phyloP scores from a whole-genome alignment of 345 rosid species.

The Euphorbia lathyris region DNA sequence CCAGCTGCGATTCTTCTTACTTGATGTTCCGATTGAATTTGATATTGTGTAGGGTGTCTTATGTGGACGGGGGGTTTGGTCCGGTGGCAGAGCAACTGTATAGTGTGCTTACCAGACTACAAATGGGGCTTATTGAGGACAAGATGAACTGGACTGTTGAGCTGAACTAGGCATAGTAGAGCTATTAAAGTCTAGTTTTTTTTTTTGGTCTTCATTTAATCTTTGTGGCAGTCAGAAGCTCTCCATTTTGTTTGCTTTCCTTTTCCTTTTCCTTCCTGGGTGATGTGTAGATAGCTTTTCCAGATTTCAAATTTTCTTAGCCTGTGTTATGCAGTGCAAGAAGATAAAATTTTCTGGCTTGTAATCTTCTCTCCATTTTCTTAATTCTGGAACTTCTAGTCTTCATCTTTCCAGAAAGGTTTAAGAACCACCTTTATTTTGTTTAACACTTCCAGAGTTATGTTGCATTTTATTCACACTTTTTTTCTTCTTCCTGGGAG shows the following conservation, averaged over 20 bases:
- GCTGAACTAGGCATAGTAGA: slow-evolving; percentile 32
- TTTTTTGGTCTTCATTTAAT: too few relatives aligned
- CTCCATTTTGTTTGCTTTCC: not conserved
- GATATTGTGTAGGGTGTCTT: slow-evolving; percentile 52
- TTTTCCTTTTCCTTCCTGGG: not conserved
- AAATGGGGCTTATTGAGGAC: slow-evolving; percentile 87
- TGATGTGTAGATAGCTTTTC: slow-evolving; percentile 5
- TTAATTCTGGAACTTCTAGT: not conserved
- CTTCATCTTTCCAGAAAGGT: not conserved
- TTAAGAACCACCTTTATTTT: not conserved
- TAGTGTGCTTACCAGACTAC: slow-evolving; percentile 68
- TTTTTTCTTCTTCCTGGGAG: too few relatives aligned
- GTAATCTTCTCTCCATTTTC: not conserved
- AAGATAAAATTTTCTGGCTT: not conserved
- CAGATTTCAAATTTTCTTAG: too few relatives aligned
- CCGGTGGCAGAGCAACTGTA: slow-evolving; percentile 56
- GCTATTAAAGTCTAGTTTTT: not conserved
- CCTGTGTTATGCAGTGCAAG: not conserved
- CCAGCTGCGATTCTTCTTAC: not conserved
- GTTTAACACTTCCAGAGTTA: not conserved
- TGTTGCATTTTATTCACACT: too few relatives aligned
- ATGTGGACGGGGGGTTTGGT: slow-evolving; percentile 68
- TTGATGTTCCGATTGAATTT: not conserved
- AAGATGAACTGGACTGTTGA: slow-evolving; percentile 81
- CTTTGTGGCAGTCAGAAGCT: not conserved